Percentiles rank a stretch among this genome's conserved stretches.
Evolutionary conservation across 371 early-diverging fungal species (phyloP).

Genomic region (Mortierella sp.): DNA sequence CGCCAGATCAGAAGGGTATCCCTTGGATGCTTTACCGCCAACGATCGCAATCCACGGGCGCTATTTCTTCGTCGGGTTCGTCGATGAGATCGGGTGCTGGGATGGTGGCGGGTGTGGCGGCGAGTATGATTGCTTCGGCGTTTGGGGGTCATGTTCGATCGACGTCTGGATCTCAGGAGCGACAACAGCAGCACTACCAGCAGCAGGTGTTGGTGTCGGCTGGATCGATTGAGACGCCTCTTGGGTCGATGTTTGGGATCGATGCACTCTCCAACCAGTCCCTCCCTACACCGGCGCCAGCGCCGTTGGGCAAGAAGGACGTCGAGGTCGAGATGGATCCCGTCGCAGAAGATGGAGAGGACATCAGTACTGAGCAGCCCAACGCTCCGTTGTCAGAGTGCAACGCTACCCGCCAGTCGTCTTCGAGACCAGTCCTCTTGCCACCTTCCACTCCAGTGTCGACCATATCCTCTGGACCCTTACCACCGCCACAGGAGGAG

Average conservation of each 20-base stretch:
- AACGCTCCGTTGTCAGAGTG: neutral
- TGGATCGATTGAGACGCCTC: neutral
- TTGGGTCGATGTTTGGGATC: neutral
- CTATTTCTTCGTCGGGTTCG: neutral
- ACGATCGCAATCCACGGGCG: slow-evolving; percentile 28
- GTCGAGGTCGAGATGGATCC: neutral
- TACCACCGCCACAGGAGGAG: neutral
- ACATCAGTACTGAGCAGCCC: neutral
- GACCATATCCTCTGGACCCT: neutral
- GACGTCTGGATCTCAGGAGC: neutral
- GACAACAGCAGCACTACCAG: neutral
- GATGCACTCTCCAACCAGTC: neutral
- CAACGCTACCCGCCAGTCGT: neutral
- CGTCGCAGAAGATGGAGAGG: neutral
- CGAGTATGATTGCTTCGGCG: neutral
- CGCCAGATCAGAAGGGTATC: slow-evolving; percentile 26
- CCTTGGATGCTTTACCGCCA: slow-evolving; percentile 47
- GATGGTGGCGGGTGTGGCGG: neutral
- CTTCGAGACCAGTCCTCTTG: neutral
- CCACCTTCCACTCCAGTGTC: neutral
- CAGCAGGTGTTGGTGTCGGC: neutral
- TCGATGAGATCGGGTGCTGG: neutral
- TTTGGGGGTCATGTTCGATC: neutral
- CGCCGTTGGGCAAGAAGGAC: neutral
- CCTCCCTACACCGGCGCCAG: neutral